A percentile compares a stretch with the other conserved stretches of the same genome.
Conservation (phyloP, 1,284 basidiomycete genomes). For the Fistulinella cinereoalba region DNA sequence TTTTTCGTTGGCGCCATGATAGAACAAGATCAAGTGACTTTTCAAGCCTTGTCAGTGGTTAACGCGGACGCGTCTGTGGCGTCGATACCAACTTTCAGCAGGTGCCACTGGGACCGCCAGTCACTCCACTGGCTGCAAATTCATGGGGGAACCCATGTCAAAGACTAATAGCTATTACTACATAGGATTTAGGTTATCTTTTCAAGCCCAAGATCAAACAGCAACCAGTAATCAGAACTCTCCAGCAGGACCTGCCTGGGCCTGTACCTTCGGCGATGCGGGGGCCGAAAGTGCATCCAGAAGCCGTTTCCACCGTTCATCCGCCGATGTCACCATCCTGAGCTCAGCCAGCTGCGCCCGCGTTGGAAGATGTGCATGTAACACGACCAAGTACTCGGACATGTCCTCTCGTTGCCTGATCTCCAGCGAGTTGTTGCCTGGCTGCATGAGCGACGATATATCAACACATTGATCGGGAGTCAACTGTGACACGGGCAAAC, state of each 20-base stretch:
- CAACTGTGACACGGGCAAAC: slow-evolving; percentile 11
- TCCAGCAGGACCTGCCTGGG: background rate
- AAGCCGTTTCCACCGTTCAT: slow-evolving; percentile 22
- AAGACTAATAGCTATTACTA: too few species aligned
- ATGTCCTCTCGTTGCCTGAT: slow-evolving; percentile 26
- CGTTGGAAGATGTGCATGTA: slow-evolving; percentile 32
- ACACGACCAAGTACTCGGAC: slow-evolving; percentile 28
- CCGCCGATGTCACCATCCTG: slow-evolving; percentile 5
- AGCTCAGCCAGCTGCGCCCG: slow-evolving; percentile 23
- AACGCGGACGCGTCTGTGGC: slow-evolving; percentile 6
- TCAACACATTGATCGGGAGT: slow-evolving; percentile 31
- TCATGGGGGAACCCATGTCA: too few species aligned
- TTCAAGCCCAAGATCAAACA: too few species aligned
- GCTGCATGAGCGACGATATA: slow-evolving; percentile 21
- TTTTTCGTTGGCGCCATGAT: slow-evolving; percentile 43
- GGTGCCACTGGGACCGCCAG: too few species aligned
- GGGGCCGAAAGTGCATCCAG: slow-evolving; percentile 15
- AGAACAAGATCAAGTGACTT: too few species aligned
- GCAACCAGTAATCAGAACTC: slow-evolving; percentile 7
- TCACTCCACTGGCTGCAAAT: too few species aligned
- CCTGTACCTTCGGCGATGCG: background rate
- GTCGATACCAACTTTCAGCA: background rate
- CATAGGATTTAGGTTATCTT: too few species aligned
- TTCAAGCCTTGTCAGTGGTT: background rate
- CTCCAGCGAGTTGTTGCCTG: slow-evolving; percentile 22